Conservation (phyloP, 1,284 basidiomycete genomes). For the Tilletia walkeri region DNA sequence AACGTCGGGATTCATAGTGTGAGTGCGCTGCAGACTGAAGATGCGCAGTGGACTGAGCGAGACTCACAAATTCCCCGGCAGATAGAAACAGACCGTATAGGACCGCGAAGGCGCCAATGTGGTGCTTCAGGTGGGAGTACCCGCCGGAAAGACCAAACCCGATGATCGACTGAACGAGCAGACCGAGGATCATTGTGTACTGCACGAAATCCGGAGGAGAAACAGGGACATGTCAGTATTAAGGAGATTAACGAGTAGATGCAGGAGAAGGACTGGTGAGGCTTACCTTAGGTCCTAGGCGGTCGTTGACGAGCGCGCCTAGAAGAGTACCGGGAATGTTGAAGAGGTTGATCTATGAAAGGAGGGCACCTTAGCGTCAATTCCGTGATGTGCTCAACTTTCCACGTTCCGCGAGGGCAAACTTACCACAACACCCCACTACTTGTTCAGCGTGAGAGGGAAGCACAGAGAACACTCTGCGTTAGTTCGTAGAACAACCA, state of each 20-base stretch:
- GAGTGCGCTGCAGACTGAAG: too few relatives aligned
- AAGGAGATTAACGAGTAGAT: too few relatives aligned
- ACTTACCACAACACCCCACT: background rate
- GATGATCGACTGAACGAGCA: slow-evolving; percentile 45
- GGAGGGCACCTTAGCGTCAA: too few relatives aligned
- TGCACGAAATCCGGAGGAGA: background rate
- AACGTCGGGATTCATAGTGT: slow-evolving; percentile 58
- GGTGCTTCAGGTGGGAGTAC: slow-evolving; percentile 34
- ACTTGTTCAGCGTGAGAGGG: background rate
- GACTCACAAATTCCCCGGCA: slow-evolving; percentile 68
- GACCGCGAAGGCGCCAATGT: slow-evolving; percentile 62
- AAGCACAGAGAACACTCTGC: slow-evolving; percentile 15
- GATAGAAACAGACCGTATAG: slow-evolving; percentile 87
- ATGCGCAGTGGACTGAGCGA: too few relatives aligned
- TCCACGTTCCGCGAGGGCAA: background rate
- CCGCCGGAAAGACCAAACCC: slow-evolving; percentile 62
- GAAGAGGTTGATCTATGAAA: slow-evolving; percentile 58
- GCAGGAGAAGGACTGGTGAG: background rate
- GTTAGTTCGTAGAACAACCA: slow-evolving; percentile 42
- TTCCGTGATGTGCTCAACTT: slow-evolving; percentile 46
- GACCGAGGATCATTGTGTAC: slow-evolving; percentile 44
- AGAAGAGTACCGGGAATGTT: slow-evolving; percentile 67
- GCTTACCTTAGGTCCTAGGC: slow-evolving; percentile 44
- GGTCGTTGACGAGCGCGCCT: slow-evolving; percentile 71
- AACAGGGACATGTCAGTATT: too few relatives aligned